These are phyloP conservation scores for Rhododendron mucronatum DNA, from an alignment of 148 eudicot species.

Conservation along the genomic window DNA sequence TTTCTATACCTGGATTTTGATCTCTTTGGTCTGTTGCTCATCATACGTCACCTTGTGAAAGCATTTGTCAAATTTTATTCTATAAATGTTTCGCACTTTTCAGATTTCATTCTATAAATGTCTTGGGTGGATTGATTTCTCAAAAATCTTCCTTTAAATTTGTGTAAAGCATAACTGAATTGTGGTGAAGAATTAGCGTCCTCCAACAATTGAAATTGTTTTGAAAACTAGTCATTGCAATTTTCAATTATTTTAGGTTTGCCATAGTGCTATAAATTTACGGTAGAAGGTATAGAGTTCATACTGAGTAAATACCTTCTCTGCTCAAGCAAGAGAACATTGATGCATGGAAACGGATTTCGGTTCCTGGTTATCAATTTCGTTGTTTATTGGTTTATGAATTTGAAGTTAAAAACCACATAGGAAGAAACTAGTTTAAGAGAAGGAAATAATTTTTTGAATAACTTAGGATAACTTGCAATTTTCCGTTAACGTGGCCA, in stretches of 20 bases:
- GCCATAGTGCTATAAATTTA: neutral
- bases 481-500: neutral
- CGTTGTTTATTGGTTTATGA: neutral
- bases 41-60: neutral
- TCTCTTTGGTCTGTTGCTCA: neutral
- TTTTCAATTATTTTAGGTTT: neutral
- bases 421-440: neutral
- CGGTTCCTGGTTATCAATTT: neutral
- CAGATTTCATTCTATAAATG: neutral
- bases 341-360: neutral
- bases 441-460: neutral
- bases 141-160: neutral
- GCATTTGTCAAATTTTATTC: neutral
- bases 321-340: neutral
- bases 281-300: neutral
- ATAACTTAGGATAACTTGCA: neutral
- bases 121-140: neutral
- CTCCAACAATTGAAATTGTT: neutral
- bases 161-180: neutral
- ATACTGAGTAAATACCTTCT: neutral
- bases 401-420: neutral
- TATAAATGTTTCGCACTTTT: neutral
- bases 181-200: neutral
- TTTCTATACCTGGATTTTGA: neutral
- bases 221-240: neutral